A percentile compares a stretch with the other conserved stretches of the same genome.
phyloP scores from a whole-genome alignment of 2,329 filamentous ascomycete species.

The Cladorrhinum sp. region DNA sequence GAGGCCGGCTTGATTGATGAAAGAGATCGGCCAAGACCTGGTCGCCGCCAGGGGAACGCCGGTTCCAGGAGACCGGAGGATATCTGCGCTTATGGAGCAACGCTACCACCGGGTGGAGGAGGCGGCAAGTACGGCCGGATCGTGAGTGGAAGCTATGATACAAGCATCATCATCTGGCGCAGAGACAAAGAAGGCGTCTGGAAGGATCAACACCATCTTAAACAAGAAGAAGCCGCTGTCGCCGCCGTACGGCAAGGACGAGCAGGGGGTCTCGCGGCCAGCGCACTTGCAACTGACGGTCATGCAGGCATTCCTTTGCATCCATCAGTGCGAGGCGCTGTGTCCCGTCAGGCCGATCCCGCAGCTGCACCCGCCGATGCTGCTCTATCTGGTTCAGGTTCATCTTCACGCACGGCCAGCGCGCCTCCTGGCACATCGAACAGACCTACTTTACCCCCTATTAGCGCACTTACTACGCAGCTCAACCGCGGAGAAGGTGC shows the following conservation, averaged over 20 bases:
- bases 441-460: slow-evolving; percentile 15
- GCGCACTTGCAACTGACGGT: background rate
- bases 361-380: slow-evolving; percentile 9
- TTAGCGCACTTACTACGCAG: slow-evolving; percentile 15
- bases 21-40: slow-evolving; percentile 34
- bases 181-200: slow-evolving; percentile 81
- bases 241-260: slow-evolving; percentile 40
- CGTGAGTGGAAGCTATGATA: slow-evolving; percentile 94
- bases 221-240: slow-evolving; percentile 67
- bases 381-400: slow-evolving; percentile 3
- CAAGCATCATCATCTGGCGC: slow-evolving; percentile 93
- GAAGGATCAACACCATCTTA: slow-evolving; percentile 71
- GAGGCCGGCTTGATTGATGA: slow-evolving; percentile 47
- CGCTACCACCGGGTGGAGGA: slow-evolving; percentile 84
- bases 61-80: slow-evolving; percentile 73
- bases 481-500: slow-evolving; percentile 33
- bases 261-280: background rate
- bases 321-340: slow-evolving; percentile 16
- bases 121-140: slow-evolving; percentile 90
- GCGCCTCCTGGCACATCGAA: slow-evolving; percentile 12
- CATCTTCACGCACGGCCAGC: slow-evolving; percentile 9
- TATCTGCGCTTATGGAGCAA: slow-evolving; percentile 77
- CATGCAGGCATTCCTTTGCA: slow-evolving; percentile 20
- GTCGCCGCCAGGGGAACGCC: slow-evolving; percentile 55
- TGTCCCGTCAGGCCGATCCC: slow-evolving; percentile 4